Evolutionary conservation across 441 rosid genomes (phyloP).

Genomic region (Codiaeum variegatum): DNA sequence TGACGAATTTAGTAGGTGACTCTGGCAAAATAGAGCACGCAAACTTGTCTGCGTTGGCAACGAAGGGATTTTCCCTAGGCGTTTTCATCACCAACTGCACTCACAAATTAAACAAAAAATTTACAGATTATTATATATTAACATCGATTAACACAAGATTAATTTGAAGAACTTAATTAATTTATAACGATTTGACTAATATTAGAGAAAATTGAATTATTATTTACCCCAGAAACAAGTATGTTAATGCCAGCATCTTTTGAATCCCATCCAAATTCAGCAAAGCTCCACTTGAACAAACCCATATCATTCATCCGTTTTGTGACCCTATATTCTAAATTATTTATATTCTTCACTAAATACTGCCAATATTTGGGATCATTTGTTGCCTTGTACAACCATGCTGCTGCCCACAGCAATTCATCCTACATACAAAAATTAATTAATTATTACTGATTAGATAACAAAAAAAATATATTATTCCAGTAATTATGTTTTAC

Average conservation of each 20-base stretch:
- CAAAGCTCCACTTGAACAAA: constrained; percentile 22
- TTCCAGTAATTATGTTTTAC: neutral
- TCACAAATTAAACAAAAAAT: neutral
- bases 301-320: constrained; percentile 48
- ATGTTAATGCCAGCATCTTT: constrained; percentile 73
- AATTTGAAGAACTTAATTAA: too few relatives aligned
- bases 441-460: neutral
- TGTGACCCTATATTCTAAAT: constrained; percentile 32
- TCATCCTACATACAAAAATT: constrained; percentile 43
- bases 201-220: neutral
- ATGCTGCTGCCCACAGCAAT: constrained; percentile 72
- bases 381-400: constrained; percentile 70
- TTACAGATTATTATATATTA: neutral
- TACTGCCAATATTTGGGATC: constrained; percentile 47
- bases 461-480: neutral
- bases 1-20: constrained; percentile 31
- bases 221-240: constrained; percentile 55
- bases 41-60: constrained; percentile 28
- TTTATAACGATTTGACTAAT: neutral
- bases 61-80: constrained; percentile 1
- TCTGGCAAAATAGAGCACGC: constrained; percentile 42
- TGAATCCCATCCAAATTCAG: constrained; percentile 74
- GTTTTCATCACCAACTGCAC: constrained; percentile 54
- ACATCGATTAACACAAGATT: too few relatives aligned
- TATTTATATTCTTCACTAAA: constrained; percentile 41